Evolutionary conservation across 2,329 filamentous ascomycete species (phyloP), one percentile per base, ranked within the genome.

Genomic region (Fusarium domesticum): DNA sequence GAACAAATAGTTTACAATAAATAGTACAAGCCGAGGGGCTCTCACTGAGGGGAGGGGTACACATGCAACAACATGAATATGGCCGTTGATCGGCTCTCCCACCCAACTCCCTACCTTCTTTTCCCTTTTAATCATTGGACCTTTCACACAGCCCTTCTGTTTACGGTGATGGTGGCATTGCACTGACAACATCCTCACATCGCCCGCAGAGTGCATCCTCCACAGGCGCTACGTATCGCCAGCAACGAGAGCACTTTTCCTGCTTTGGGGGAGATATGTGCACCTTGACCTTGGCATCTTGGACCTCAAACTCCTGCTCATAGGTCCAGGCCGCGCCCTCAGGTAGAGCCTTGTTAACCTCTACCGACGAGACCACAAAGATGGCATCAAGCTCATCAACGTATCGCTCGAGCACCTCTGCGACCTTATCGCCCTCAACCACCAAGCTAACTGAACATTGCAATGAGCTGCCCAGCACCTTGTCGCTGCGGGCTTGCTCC

Each of bases 201-300:
- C 89, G 74, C 37, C 66, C 68, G 66, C 92, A 97, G 15, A 95
- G 69, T 31, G 71, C 65, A 15, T 86, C 81, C 55, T 84, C 76
- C 37, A 69, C 68, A n/a, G 77, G 72, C n/a, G 86, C 83, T 18
- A 86, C 76, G 65, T 89, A 95, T 50, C 86, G 81, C 93, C 93
- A 98, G 69, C 93, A 98, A 39, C 93, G 76, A 1, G 80, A 76
- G 64, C 93, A 98, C 66, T 97, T 98, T 36, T 75, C 69, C 11
- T 73, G 59, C 54, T 57, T 64, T 1, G 78, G 78, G 45, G 78
- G 74, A 39, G 75, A 54, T 17, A 76, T 72, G 52, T 69, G 66
- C 17, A 72, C 73, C 20, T 56, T 67, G 25, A 68, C 70, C 45
- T 53, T 55, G 6, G 47, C 42, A 18, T 63, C 71, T 31, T 62